Evolutionary conservation across 352 stramenopile genomes (phyloP).

Genomic region (Pythium insidiosum): DNA sequence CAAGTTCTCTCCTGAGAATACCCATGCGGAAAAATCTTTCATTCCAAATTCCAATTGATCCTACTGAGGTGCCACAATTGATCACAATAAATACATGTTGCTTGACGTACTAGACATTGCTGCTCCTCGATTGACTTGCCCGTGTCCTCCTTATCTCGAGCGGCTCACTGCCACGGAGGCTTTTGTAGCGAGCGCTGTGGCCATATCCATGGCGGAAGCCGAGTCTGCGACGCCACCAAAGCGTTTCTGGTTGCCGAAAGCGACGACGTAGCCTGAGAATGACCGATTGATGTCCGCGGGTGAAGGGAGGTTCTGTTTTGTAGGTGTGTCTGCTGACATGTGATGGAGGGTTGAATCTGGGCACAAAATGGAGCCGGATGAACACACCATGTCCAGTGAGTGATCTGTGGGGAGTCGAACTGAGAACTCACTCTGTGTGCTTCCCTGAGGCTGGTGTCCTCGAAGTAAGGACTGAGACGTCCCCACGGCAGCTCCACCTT

Average conservation of each 20-base stretch:
- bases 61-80: constrained; percentile 58
- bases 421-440: too few species aligned
- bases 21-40: constrained; percentile 58
- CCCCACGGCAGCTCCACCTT: too few species aligned
- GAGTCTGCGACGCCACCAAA: constrained; percentile 21
- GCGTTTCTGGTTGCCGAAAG: constrained; percentile 38
- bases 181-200: constrained; percentile 9
- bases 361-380: neutral
- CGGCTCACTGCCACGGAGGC: too few species aligned
- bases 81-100: constrained; percentile 10
- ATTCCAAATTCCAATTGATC: constrained; percentile 84
- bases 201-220: constrained; percentile 2
- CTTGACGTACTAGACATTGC: too few species aligned
- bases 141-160: too few species aligned
- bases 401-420: constrained; percentile 12
- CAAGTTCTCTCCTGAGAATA: constrained; percentile 53
- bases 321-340: constrained; percentile 22
- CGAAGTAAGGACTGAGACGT: constrained; percentile 41
- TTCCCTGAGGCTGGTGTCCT: constrained; percentile 13
- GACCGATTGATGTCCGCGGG: constrained; percentile 3
- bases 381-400: too few species aligned
- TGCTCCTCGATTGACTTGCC: too few species aligned
- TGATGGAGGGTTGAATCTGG: constrained; percentile 28
- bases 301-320: neutral
- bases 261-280: constrained; percentile 41